phyloP scores from a whole-genome alignment of 345 rosid species.

The Aegle marmelos region DNA sequence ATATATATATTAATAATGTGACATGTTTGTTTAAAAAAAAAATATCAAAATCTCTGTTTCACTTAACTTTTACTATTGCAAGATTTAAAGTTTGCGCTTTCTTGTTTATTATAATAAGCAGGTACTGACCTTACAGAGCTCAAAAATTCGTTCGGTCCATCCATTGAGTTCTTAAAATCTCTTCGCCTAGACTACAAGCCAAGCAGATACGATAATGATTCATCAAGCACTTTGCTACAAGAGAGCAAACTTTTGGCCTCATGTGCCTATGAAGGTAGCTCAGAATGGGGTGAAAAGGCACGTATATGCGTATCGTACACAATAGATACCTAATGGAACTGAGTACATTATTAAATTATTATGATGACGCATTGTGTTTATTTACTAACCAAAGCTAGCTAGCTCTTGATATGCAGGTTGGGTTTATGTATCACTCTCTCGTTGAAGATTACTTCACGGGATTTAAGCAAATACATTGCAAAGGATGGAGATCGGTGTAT shows the following conservation, averaged over 20 bases:
- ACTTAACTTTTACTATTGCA: too few relatives aligned
- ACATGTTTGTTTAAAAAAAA: too few relatives aligned
- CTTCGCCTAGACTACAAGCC: slow-evolving; percentile 4
- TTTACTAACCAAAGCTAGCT: not conserved
- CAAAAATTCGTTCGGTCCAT: slow-evolving; percentile 26
- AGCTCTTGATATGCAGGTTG: slow-evolving; percentile 24
- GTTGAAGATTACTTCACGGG: slow-evolving; percentile 45
- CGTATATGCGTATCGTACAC: not conserved
- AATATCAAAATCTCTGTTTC: fast-evolving
- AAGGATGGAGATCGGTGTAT: slow-evolving; percentile 41
- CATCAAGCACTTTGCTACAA: slow-evolving; percentile 8
- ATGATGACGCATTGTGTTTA: not conserved
- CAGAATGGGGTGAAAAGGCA: slow-evolving; percentile 46
- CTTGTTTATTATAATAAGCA: not conserved
- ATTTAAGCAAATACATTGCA: slow-evolving; percentile 22
- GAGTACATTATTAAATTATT: not conserved
- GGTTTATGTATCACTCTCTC: slow-evolving; percentile 36
- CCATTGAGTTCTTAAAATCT: slow-evolving; percentile 30
- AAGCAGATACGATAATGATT: not conserved
- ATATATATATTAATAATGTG: too few relatives aligned
- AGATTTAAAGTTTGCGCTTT: too few relatives aligned
- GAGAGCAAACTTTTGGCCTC: slow-evolving; percentile 27
- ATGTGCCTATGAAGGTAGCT: slow-evolving; percentile 27
- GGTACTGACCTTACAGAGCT: slow-evolving; percentile 17
- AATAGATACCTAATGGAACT: too few relatives aligned